Conservation (phyloP, 1,284 basidiomycete species). For the Cryptococcus sp. region DNA sequence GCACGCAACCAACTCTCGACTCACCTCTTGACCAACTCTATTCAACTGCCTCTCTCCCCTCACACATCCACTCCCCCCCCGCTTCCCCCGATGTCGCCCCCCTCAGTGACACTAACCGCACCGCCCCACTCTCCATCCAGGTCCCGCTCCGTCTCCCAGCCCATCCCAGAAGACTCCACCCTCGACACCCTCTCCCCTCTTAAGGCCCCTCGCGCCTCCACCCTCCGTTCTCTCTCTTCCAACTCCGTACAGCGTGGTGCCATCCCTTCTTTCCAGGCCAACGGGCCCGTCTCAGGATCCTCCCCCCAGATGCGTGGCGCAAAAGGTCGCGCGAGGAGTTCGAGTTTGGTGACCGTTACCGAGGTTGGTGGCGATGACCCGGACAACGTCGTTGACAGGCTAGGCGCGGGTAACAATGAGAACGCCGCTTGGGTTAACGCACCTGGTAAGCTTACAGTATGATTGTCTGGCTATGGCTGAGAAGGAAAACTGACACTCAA, state of each 20-base stretch:
- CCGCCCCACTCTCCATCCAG: constrained; percentile 34
- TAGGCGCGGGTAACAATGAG: constrained; percentile 77
- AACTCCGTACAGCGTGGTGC: constrained; percentile 9
- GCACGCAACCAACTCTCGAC: too few relatives aligned
- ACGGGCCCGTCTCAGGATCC: background rate
- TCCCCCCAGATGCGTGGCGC: background rate
- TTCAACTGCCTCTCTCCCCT: too few relatives aligned
- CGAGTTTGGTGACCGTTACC: constrained; percentile 82
- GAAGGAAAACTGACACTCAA: background rate
- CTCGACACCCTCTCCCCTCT: constrained; percentile 24
- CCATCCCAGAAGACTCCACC: constrained; percentile 39
- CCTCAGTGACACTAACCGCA: constrained; percentile 31
- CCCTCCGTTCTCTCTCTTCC: constrained; percentile 26
- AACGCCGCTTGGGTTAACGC: constrained; percentile 99
- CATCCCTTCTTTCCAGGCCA: background rate
- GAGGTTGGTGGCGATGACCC: constrained; percentile 72
- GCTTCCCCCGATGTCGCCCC: constrained; percentile 16
- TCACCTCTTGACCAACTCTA: too few relatives aligned
- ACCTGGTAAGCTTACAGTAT: constrained; percentile 64
- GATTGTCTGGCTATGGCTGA: background rate
- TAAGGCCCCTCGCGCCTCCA: constrained; percentile 14
- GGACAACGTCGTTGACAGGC: constrained; percentile 71
- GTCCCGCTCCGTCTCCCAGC: constrained; percentile 45
- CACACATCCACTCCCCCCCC: background rate
- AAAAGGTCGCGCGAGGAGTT: constrained; percentile 65